Percentiles rank a stretch among this genome's conserved stretches.
Conservation (phyloP, 257 asterid genomes). For the Fraxinus excelsior region DNA sequence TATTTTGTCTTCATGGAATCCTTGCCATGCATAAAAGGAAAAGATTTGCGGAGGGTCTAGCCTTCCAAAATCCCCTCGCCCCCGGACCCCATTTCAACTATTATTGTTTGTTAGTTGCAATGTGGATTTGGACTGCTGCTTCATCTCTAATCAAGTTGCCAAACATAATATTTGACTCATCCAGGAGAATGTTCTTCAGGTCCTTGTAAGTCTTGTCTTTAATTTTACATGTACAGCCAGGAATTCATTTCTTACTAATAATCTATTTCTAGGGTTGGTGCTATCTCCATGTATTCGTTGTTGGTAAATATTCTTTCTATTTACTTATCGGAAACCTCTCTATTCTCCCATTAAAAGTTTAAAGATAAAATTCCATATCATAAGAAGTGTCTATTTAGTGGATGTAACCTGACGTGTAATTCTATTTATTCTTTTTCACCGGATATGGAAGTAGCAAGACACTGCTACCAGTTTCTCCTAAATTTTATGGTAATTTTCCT, state of each 20-base stretch:
- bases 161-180: background rate
- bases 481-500: constrained; percentile 12
- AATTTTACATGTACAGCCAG: background rate
- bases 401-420: constrained; percentile 15
- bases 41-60: background rate
- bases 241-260: background rate
- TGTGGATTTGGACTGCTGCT: background rate
- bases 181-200: background rate
- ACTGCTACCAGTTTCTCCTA: constrained; percentile 16
- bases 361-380: background rate
- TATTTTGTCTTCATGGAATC: background rate
- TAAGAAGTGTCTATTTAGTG: background rate
- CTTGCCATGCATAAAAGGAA: background rate
- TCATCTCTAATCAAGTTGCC: background rate
- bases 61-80: background rate
- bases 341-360: background rate
- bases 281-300: background rate
- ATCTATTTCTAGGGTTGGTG: background rate
- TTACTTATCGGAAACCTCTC: background rate
- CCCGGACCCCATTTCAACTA: background rate
- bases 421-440: background rate
- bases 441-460: constrained; percentile 13
- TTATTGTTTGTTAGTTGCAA: background rate
- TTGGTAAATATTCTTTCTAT: background rate
- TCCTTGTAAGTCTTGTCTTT: background rate